Percentiles rank a stretch among this genome's conserved stretches.
Evolutionary conservation across 495 filamentous ascomycete species (phyloP).

Genomic region (Sphaerosporella brunnea): DNA sequence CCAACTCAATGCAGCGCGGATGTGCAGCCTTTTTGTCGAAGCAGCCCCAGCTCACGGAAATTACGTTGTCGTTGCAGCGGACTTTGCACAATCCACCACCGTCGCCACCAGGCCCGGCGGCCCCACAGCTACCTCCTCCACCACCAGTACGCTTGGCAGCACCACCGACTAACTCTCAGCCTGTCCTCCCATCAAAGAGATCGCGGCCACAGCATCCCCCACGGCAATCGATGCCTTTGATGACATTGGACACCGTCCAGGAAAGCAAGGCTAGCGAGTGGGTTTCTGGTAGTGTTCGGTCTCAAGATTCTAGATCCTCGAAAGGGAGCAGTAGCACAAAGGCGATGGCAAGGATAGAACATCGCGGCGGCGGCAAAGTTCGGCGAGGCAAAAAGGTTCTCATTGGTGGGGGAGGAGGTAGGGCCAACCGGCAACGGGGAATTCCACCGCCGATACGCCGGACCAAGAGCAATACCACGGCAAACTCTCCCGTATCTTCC

Average conservation of each 20-base stretch:
- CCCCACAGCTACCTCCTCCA: constrained; percentile 1
- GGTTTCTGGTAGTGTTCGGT: neutral
- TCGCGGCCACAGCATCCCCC: neutral
- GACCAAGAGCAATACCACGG: constrained; percentile 1
- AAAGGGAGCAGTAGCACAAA: neutral
- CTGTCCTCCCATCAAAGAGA: neutral
- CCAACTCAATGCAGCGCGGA: constrained; percentile 6
- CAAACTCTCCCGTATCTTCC: neutral
- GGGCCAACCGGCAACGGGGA: neutral
- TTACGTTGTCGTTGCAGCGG: constrained; percentile 19
- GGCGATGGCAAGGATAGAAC: neutral
- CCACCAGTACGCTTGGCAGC: constrained; percentile 3
- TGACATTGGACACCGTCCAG: neutral
- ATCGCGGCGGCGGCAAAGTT: neutral
- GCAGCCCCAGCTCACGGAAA: constrained; percentile 18
- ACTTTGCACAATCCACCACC: constrained; percentile 19
- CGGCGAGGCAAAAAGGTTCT: neutral
- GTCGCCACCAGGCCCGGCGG: constrained; percentile 15
- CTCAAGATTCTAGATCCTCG: neutral
- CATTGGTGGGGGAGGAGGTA: neutral
- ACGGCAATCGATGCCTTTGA: neutral
- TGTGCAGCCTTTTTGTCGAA: constrained; percentile 14
- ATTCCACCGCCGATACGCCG: neutral
- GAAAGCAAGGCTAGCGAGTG: constrained; percentile 1
- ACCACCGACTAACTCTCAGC: neutral